phyloP scores from a whole-genome alignment of 1,139 yeast genomes.

The Saccharomycopsis crataegensis region DNA sequence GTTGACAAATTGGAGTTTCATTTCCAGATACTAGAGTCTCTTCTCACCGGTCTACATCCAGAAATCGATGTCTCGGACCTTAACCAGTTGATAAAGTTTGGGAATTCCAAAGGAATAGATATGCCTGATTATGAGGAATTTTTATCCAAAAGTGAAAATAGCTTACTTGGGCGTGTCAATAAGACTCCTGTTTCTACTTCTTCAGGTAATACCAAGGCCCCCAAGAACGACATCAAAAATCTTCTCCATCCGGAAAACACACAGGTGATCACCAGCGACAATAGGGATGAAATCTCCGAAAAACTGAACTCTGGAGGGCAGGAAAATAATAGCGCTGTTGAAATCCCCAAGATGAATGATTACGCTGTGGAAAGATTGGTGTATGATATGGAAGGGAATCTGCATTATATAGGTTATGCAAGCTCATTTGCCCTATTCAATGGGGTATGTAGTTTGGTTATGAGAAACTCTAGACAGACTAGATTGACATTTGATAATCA shows the following conservation, averaged over 20 bases:
- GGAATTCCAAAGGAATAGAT: constrained; percentile 29
- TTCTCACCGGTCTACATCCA: constrained; percentile 35
- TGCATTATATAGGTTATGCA: constrained; percentile 36
- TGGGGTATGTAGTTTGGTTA: constrained; percentile 33
- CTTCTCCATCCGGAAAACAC: background rate
- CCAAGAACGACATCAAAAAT: background rate
- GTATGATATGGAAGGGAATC: constrained; percentile 35
- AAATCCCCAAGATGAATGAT: constrained; percentile 3
- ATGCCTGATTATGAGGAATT: constrained; percentile 28
- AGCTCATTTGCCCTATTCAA: constrained; percentile 36
- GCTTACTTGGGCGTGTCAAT: background rate
- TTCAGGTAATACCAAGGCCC: background rate
- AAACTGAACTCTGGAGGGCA: background rate
- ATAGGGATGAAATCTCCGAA: background rate
- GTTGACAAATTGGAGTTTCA: constrained; percentile 34
- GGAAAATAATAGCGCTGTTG: background rate
- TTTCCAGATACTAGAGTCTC: constrained; percentile 31
- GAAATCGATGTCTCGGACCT: constrained; percentile 35
- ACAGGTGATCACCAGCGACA: background rate
- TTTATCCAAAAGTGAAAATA: background rate
- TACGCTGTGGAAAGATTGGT: constrained; percentile 31
- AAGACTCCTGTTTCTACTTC: background rate
- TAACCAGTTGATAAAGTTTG: constrained; percentile 31
- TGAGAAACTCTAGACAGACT: constrained; percentile 30
- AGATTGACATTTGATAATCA: constrained; percentile 24